These are phyloP conservation scores for Madurella fahalii DNA, from an alignment of 2,329 filamentous ascomycete species.

Conservation along the genomic window DNA sequence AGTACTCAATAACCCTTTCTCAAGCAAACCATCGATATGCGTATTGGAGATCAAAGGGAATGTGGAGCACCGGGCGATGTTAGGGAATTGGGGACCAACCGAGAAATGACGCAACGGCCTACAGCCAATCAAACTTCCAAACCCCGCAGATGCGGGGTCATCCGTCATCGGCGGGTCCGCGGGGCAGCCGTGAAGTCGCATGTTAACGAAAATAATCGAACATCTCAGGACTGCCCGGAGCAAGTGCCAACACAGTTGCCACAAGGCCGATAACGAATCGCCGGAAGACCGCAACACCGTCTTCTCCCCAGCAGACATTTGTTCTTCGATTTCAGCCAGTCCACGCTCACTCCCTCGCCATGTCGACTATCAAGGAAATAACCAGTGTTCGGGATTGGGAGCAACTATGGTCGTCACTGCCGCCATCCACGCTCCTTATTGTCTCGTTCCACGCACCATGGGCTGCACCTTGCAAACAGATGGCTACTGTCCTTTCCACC, in stretches of 20 bases:
- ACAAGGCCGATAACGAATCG: too few relatives aligned
- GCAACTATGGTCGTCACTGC: conserved; percentile 60
- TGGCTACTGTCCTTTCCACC: conserved; percentile 79
- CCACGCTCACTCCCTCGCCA: conserved; percentile 34
- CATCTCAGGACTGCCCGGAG: too few relatives aligned
- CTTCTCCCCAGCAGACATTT: neutral
- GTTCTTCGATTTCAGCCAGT: neutral
- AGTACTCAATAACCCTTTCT: too few relatives aligned
- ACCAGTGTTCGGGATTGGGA: conserved; percentile 70
- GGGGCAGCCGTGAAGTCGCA: neutral
- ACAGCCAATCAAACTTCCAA: conserved; percentile 23
- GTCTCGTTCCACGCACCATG: conserved; percentile 96
- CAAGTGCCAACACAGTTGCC: neutral
- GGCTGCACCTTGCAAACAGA: conserved; percentile 94
- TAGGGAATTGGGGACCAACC: neutral
- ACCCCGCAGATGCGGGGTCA: neutral
- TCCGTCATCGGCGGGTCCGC: neutral
- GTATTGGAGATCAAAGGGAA: too few relatives aligned
- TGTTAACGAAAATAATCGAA: neutral
- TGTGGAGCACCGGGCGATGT: neutral
- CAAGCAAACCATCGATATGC: too few relatives aligned
- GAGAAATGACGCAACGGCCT: conserved; percentile 24
- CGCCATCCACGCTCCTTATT: conserved; percentile 68
- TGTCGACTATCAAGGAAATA: conserved; percentile 77
- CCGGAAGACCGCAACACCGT: neutral